A percentile compares a stretch with the other conserved stretches of the same genome.
phyloP scores from a whole-genome alignment of 192 early-diverging fungal species.

The Geranomyces michiganensis region DNA sequence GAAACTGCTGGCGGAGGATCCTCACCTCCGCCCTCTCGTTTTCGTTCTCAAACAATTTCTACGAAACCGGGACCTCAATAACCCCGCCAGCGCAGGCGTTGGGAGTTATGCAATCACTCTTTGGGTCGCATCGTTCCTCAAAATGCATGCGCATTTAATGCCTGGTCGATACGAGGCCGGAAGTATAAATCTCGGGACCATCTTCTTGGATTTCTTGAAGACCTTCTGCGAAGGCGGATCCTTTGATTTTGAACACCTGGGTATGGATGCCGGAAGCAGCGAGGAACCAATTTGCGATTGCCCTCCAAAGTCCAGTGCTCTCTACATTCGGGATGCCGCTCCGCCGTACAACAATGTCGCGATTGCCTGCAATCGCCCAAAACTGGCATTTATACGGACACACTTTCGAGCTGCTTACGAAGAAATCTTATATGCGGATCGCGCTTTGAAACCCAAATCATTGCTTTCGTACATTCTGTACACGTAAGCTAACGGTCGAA shows the following conservation, averaged over 20 bases:
- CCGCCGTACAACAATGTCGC: background rate
- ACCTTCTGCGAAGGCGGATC: conserved; percentile 5
- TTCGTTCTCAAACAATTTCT: conserved; percentile 39
- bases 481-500: too few relatives aligned
- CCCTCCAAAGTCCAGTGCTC: background rate
- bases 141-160: conserved; percentile 22
- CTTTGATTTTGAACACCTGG: background rate
- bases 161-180: conserved; percentile 9
- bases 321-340: background rate
- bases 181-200: background rate
- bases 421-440: conserved; percentile 8
- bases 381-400: background rate
- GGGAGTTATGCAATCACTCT: conserved; percentile 21
- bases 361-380: background rate
- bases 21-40: conserved; percentile 22
- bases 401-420: conserved; percentile 11
- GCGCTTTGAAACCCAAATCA: background rate
- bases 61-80: conserved; percentile 15
- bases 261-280: background rate
- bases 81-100: background rate
- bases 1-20: conserved; percentile 8
- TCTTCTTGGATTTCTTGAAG: conserved; percentile 29
- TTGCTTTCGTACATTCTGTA: background rate
- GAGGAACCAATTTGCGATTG: background rate
- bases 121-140: conserved; percentile 34